Evolutionary conservation across 129 eudicot genomes (phyloP), one percentile per base, ranked within the genome.

Genomic region (Centrapalus pauciflorus): DNA sequence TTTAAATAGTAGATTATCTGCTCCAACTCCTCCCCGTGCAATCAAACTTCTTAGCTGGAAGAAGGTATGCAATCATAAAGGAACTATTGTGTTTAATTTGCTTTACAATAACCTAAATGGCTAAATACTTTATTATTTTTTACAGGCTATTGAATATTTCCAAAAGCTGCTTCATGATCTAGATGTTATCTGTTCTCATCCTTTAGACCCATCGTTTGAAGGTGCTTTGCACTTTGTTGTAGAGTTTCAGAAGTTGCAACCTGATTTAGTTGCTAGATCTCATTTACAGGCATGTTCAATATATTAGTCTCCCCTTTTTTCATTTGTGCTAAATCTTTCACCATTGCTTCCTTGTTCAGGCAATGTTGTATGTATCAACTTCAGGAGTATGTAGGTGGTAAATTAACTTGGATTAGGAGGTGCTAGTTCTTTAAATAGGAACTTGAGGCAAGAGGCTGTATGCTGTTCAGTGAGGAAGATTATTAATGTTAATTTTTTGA

Each of bases 1-100:
- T 61, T 71, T 93, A 67, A 93, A 93, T 76, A 77, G 83, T 81
- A 85, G 98, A 77, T 80, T 86, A 78, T 87, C 92, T 59, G 95
- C 98, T 59, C 98, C 98, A 34, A 85, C 96, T 61, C 98, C 98
- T 24, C 98, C 98, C 41, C 96, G 98, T 73, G 82, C 96, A 70
- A 86, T 93, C 37, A 86, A 84, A 73, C 76, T 87, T 71, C 69
- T 93, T 37, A 78, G 83, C 78, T 93, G 98, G 98, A 81, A 81
- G 66, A 80, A 81, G 92, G 98, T 88, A 48, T 28, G 78, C 66
- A 20, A 48, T 64, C 19, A 33, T 59, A 24, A 35, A 54, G 21
- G 17, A 14, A 55, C 1, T n/a, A 16, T 19, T 62, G 12, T 52
- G 45, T 28, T 1, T 32, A 3, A 32, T 71, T 54, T 61, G 5